Percentiles rank a stretch among this genome's conserved stretches.
These are phyloP conservation scores for Cordyceps pruinosa DNA, from an alignment of 2,329 filamentous ascomycete species.

Conservation along the genomic window DNA sequence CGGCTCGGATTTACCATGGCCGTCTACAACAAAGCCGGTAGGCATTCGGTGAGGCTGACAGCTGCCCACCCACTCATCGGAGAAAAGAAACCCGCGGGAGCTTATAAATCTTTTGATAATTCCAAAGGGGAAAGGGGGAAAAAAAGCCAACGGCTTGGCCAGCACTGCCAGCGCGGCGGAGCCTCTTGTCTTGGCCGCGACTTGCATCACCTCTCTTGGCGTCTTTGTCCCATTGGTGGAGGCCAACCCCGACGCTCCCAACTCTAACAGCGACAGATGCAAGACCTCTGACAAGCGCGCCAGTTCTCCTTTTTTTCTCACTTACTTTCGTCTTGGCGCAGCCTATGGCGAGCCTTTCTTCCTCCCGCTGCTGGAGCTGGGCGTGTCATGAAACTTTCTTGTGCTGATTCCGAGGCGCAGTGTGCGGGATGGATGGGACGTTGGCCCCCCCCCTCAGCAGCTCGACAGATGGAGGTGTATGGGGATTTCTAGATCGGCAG, in stretches of 20 bases:
- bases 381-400: too few relatives aligned
- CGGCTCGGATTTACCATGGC: background rate
- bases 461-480: background rate
- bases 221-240: background rate
- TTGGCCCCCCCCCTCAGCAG: too few relatives aligned
- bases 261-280: background rate
- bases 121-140: background rate
- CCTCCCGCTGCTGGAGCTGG: too few relatives aligned
- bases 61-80: background rate
- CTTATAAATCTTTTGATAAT: background rate
- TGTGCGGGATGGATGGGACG: too few relatives aligned
- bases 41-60: background rate
- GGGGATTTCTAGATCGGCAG: background rate
- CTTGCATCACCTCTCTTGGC: constrained; percentile 1
- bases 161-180: background rate
- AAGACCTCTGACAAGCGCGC: too few relatives aligned
- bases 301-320: background rate
- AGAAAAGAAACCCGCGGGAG: background rate
- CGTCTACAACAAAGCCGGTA: background rate
- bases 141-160: background rate
- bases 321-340: background rate
- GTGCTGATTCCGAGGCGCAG: background rate
- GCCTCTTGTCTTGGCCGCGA: background rate
- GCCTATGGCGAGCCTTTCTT: too few relatives aligned
- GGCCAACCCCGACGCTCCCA: too few relatives aligned